A percentile compares a stretch with the other conserved stretches of the same genome.
phyloP scores from a whole-genome alignment of 1,284 basidiomycete genomes.

The Entoloma clypeatum region DNA sequence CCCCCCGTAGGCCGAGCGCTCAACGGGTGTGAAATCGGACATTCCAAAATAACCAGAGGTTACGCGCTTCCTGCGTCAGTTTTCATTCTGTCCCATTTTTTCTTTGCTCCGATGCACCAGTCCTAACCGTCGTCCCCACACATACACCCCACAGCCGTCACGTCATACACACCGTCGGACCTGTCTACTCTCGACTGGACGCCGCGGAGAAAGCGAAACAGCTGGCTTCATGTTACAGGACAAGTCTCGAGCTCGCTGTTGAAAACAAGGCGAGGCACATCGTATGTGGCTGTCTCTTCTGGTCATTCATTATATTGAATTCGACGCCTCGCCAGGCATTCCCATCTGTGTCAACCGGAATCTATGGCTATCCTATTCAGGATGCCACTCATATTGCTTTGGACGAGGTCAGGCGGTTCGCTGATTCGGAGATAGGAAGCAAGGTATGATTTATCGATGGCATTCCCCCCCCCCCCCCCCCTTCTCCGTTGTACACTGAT shows the following conservation, averaged over 20 bases:
- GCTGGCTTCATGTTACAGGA: constrained; percentile 72
- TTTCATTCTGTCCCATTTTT: constrained; percentile 5
- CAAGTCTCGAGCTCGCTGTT: constrained; percentile 60
- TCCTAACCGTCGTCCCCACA: background rate
- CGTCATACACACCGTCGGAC: constrained; percentile 91
- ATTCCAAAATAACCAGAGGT: constrained; percentile 79
- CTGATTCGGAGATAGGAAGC: constrained; percentile 49
- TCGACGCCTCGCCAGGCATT: constrained; percentile 53
- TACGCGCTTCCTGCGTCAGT: constrained; percentile 69
- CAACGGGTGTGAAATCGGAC: constrained; percentile 78
- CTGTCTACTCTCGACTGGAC: constrained; percentile 55
- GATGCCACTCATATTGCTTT: constrained; percentile 73
- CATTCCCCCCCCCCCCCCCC: no score
- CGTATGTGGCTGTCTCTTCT: constrained; percentile 37
- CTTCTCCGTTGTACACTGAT: background rate
- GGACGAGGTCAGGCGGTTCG: constrained; percentile 50
- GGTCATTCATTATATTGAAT: background rate
- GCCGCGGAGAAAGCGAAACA: constrained; percentile 45
- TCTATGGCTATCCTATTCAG: constrained; percentile 74
- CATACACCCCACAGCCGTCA: constrained; percentile 47
- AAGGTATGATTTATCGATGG: constrained; percentile 41
- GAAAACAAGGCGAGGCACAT: constrained; percentile 62
- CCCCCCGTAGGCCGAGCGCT: constrained; percentile 51
- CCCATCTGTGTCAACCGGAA: constrained; percentile 75
- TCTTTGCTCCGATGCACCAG: background rate